Percentiles rank a stretch among this genome's conserved stretches.
Conservation (phyloP, 352 stramenopile genomes). For the Phytophthora vignae region DNA sequence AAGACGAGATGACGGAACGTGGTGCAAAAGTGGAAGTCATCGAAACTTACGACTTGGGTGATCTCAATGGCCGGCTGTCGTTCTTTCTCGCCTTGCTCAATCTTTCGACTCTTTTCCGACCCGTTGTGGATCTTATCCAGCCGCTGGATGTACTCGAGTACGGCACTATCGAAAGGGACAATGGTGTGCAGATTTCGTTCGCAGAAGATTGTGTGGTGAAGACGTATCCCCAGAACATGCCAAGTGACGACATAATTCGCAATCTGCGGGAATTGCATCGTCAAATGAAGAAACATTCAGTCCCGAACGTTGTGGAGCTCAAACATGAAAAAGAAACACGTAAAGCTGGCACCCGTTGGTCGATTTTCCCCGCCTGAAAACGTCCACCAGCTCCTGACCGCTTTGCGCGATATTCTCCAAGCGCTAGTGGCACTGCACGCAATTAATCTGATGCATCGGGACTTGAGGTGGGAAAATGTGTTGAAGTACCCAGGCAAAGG, state of each 20-base stretch:
- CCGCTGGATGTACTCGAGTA: conserved; percentile 16
- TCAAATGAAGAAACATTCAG: conserved; percentile 13
- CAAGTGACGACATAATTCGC: conserved; percentile 17
- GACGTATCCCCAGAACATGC: conserved; percentile 18
- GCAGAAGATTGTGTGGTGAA: conserved; percentile 24
- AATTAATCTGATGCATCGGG: conserved; percentile 29
- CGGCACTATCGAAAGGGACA: conserved; percentile 1
- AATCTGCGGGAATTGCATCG: conserved; percentile 17
- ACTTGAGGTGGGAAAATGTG: conserved; percentile 29
- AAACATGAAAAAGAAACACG: conserved; percentile 21
- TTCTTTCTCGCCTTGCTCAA: conserved; percentile 8
- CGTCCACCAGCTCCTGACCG: conserved; percentile 7
- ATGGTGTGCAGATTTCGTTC: conserved; percentile 21
- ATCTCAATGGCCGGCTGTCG: conserved; percentile 23
- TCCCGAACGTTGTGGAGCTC: conserved; percentile 27
- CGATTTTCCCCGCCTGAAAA: conserved; percentile 9
- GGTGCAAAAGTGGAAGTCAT: conserved; percentile 24
- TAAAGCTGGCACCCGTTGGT: conserved; percentile 17
- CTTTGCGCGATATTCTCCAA: conserved; percentile 23
- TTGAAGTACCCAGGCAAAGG: conserved; percentile 2
- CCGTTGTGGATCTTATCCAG: conserved; percentile 17
- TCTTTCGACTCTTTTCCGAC: background rate
- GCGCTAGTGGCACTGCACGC: conserved; percentile 24
- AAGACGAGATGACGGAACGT: conserved; percentile 14
- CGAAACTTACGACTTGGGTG: conserved; percentile 30